A percentile compares a stretch with the other conserved stretches of the same genome.
These are phyloP conservation scores for Malassezia equina DNA, from an alignment of 1,284 basidiomycete species.

Conservation along the genomic window DNA sequence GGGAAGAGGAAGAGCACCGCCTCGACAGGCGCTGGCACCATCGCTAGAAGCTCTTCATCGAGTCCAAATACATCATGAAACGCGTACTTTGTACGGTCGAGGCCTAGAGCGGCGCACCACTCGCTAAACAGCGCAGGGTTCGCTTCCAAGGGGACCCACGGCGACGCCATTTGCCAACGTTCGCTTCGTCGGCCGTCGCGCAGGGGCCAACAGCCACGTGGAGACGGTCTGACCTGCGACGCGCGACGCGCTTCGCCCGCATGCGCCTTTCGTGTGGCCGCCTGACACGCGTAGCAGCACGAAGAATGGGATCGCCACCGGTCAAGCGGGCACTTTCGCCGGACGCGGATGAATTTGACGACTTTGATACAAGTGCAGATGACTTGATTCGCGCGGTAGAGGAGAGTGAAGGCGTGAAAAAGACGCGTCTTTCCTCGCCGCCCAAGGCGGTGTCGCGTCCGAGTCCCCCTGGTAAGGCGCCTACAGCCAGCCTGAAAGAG, in stretches of 20 bases:
- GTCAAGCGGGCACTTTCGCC: background rate
- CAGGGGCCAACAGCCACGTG: background rate
- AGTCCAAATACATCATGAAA: conserved; percentile 53
- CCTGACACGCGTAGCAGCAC: background rate
- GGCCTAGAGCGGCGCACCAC: conserved; percentile 36
- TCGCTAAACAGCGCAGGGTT: conserved; percentile 45
- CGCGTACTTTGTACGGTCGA: conserved; percentile 44
- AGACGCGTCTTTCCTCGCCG: background rate
- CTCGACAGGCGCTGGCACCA: conserved; percentile 51
- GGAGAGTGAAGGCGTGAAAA: conserved; percentile 18
- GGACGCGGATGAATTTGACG: conserved; percentile 24
- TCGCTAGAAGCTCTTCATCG: conserved; percentile 51
- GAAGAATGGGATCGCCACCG: background rate
- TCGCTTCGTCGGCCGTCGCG: background rate
- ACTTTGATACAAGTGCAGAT: conserved; percentile 22
- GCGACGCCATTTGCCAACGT: conserved; percentile 3
- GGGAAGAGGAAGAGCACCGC: conserved; percentile 53
- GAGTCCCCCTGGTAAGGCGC: background rate
- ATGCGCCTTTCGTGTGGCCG: background rate
- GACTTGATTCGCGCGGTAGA: conserved; percentile 30
- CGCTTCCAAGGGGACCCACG: conserved; percentile 47
- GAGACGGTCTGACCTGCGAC: background rate
- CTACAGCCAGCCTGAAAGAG: background rate
- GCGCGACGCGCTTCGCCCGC: conserved; percentile 3
- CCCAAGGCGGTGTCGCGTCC: background rate